A percentile compares a stretch with the other conserved stretches of the same genome.
Conservation (phyloP, 2,329 filamentous ascomycete species). For the Beauveria australis region DNA sequence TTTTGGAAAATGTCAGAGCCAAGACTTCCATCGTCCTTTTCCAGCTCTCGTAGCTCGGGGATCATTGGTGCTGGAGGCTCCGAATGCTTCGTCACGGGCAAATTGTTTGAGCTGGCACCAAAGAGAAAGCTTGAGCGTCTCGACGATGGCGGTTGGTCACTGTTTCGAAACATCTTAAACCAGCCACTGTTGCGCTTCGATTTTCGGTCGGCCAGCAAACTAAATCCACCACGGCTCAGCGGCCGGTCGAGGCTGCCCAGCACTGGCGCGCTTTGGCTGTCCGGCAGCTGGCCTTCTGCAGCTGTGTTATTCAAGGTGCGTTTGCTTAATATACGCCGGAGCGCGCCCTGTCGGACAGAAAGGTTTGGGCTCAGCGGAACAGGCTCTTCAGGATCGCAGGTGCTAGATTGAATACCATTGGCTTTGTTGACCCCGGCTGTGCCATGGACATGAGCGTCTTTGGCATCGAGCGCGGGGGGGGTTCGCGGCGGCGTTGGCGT, state of each 20-base stretch:
- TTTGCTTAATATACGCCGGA: slow-evolving; percentile 50
- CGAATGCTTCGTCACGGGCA: slow-evolving; percentile 25
- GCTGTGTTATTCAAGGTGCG: slow-evolving; percentile 46
- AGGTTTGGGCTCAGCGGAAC: slow-evolving; percentile 42
- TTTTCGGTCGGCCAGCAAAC: slow-evolving; percentile 44
- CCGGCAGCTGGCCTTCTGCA: slow-evolving; percentile 39
- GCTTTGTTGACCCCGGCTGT: slow-evolving; percentile 15
- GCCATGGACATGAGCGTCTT: slow-evolving; percentile 7
- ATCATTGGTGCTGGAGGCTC: slow-evolving; percentile 54
- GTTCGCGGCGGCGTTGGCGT: slow-evolving; percentile 35
- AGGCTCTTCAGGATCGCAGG: slow-evolving; percentile 44
- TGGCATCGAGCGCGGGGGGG: slow-evolving; percentile 19
- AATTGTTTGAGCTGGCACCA: slow-evolving; percentile 27
- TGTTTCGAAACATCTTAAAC: slow-evolving; percentile 45
- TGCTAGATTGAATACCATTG: slow-evolving; percentile 38
- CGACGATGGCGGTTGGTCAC: slow-evolving; percentile 25
- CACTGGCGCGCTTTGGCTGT: slow-evolving; percentile 25
- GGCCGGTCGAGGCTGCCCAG: slow-evolving; percentile 33
- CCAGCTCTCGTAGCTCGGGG: slow-evolving; percentile 46
- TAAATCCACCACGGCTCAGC: slow-evolving; percentile 41
- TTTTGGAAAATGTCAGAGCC: slow-evolving; percentile 45
- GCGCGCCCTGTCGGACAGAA: slow-evolving; percentile 46
- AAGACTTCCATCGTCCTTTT: slow-evolving; percentile 39
- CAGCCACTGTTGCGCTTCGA: slow-evolving; percentile 49
- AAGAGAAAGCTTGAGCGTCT: slow-evolving; percentile 37